Percentiles rank a stretch among this genome's conserved stretches.
phyloP scores from a whole-genome alignment of 495 filamentous ascomycete genomes.

The Clohesyomyces aquaticus region DNA sequence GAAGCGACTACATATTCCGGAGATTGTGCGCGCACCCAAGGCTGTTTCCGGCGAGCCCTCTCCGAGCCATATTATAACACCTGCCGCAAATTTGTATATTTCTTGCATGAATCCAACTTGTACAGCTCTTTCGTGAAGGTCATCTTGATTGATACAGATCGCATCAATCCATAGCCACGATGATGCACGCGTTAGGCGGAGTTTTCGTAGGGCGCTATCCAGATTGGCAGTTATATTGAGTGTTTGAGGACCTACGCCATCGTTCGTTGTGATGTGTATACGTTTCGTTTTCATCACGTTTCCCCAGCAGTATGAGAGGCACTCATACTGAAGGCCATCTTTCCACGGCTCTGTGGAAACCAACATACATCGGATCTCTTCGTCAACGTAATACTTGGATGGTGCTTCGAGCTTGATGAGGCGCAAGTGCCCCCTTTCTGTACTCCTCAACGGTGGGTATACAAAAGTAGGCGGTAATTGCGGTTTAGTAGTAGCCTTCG shows the following conservation, averaged over 20 bases:
- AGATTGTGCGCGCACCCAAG: neutral
- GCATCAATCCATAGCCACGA: constrained; percentile 23
- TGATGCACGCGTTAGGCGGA: neutral
- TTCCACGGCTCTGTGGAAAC: neutral
- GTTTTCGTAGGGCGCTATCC: neutral
- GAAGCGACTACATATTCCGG: neutral
- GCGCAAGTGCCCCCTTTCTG: neutral
- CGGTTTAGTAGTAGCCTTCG: too few relatives aligned
- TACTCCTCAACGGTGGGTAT: neutral
- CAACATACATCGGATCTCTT: neutral
- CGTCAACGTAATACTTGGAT: neutral
- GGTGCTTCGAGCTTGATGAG: neutral
- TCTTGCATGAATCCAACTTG: constrained; percentile 20
- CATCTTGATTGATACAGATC: constrained; percentile 26
- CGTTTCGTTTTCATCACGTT: neutral
- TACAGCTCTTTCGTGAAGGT: neutral
- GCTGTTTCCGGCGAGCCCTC: neutral
- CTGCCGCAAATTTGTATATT: constrained; percentile 7
- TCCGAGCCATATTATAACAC: constrained; percentile 17
- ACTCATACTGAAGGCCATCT: neutral
- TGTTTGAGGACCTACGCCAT: neutral
- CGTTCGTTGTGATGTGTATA: neutral
- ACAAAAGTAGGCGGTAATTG: too few relatives aligned
- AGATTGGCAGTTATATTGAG: constrained; percentile 3
- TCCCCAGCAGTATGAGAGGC: constrained; percentile 7